Percentiles rank a stretch among this genome's conserved stretches.
Conservation (phyloP, 148 eudicot genomes). For the Chenopodium quinoa region DNA sequence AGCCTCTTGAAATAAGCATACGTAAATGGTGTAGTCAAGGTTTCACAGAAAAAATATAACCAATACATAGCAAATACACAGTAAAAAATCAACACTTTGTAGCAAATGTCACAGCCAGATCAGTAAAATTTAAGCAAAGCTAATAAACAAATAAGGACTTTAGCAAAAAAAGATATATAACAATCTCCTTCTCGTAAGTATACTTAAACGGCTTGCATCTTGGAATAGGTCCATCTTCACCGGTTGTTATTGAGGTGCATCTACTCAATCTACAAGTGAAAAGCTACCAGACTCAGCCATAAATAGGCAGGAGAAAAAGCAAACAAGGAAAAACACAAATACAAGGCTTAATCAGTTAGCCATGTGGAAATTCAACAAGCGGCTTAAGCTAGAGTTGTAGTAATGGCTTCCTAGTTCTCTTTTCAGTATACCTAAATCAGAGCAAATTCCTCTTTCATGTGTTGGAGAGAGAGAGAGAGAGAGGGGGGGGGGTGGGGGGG, state of each 20-base stretch:
- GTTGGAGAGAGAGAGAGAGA: not conserved
- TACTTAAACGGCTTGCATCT: conserved; percentile 99
- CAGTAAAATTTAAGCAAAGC: not conserved
- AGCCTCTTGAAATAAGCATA: conserved; percentile 96
- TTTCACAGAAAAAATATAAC: not conserved
- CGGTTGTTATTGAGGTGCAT: conserved; percentile 91
- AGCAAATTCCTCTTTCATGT: not conserved
- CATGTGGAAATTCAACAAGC: not conserved
- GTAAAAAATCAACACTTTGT: not conserved
- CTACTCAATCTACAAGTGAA: conserved; percentile 68
- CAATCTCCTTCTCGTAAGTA: conserved; percentile 98
- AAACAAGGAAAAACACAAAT: not conserved
- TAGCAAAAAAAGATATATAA: conserved; percentile 86
- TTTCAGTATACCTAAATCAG: not conserved
- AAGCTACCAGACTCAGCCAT: conserved; percentile 17
- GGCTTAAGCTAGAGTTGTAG: not conserved
- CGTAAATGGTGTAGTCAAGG: conserved; percentile 72
- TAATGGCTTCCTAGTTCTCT: not conserved
- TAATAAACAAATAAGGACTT: not conserved
- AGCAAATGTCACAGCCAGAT: not conserved
- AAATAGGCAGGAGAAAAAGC: conserved; percentile 6
- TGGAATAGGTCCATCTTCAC: conserved; percentile 99
- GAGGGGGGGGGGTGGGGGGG: too few species aligned
- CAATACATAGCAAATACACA: conserved; percentile 8
- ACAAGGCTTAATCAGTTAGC: not conserved